Conservation (phyloP, 2,329 filamentous ascomycete genomes). For the Fusarium heterosporum region DNA sequence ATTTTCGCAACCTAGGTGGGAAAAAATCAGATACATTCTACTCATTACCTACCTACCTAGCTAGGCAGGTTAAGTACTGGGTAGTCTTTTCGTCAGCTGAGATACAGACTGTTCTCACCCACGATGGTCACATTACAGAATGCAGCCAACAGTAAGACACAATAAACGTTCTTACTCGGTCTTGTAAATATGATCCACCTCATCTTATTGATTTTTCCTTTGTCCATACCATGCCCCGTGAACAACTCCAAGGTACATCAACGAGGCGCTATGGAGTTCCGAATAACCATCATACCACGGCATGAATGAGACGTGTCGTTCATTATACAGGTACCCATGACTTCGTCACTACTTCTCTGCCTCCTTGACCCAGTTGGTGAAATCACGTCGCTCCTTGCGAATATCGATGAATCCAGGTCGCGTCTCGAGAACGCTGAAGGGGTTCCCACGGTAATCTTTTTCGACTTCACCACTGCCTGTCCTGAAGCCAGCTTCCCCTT, state of each 20-base stretch:
- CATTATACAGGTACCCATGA: neutral
- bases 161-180: neutral
- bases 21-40: neutral
- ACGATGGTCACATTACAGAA: neutral
- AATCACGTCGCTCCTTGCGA: conserved; percentile 81
- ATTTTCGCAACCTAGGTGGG: neutral
- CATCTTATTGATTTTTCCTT: neutral
- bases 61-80: too few relatives aligned
- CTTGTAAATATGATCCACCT: neutral
- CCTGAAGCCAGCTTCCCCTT: conserved; percentile 72
- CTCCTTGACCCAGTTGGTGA: conserved; percentile 76
- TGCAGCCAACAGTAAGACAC: neutral
- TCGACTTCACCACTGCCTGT: conserved; percentile 73
- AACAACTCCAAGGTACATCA: neutral
- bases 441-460: conserved; percentile 78
- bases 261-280: neutral
- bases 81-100: neutral
- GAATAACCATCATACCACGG: neutral
- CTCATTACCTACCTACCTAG: neutral
- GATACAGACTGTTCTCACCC: neutral
- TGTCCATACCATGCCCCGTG: neutral
- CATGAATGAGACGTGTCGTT: conserved; percentile 1
- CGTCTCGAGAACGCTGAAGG: conserved; percentile 82
- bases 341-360: conserved; percentile 40
- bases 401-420: conserved; percentile 90